A percentile compares a stretch with the other conserved stretches of the same genome.
These are phyloP conservation scores for Arbutus unedo DNA, from an alignment of 148 eudicot genomes.

Conservation along the genomic window DNA sequence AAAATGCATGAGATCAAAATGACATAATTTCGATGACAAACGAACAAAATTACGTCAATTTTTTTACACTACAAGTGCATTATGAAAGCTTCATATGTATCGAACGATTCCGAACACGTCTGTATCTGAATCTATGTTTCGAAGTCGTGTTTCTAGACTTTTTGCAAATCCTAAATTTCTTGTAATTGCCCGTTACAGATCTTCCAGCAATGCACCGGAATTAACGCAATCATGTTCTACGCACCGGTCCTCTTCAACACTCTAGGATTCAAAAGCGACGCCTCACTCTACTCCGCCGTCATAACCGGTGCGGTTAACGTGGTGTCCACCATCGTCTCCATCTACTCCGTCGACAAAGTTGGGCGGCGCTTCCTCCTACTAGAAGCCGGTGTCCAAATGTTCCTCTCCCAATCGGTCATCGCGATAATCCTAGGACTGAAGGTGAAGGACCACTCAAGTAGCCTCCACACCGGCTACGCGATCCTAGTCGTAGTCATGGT, in stretches of 20 bases:
- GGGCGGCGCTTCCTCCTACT: conserved; percentile 76
- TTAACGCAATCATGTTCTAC: conserved; percentile 96
- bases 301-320: conserved; percentile 88
- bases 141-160: too few species aligned
- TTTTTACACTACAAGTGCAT: too few species aligned
- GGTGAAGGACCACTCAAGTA: conserved; percentile 47
- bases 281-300: conserved; percentile 81
- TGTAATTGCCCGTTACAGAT: conserved; percentile 33
- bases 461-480: conserved; percentile 45
- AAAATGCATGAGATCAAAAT: too few species aligned
- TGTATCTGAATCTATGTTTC: too few species aligned
- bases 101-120: too few species aligned
- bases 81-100: too few species aligned
- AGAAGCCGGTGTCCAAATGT: conserved; percentile 89
- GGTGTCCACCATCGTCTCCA: conserved; percentile 71
- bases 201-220: conserved; percentile 92
- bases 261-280: conserved; percentile 69
- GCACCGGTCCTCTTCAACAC: conserved; percentile 88
- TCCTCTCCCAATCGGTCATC: conserved; percentile 62
- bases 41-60: too few species aligned
- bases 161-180: neutral
- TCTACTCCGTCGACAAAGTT: conserved; percentile 77
- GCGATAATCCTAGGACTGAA: conserved; percentile 68
- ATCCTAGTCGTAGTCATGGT: conserved; percentile 68
- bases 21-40: too few species aligned